phyloP scores from a whole-genome alignment of 106 monocot species.

The Acorus gramineus region DNA sequence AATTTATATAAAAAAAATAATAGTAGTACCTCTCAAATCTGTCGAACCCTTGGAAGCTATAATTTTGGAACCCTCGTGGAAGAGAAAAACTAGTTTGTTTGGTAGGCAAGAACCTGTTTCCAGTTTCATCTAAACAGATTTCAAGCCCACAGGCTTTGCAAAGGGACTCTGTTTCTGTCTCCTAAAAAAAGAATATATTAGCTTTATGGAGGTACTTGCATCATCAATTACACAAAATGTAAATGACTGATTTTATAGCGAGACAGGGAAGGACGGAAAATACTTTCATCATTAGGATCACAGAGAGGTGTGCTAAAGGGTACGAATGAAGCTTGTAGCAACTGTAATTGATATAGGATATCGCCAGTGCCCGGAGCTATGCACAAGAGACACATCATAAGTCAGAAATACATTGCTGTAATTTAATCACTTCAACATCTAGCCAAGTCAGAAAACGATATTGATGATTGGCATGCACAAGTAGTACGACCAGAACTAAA shows the following conservation, averaged over 20 bases:
- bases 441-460: too few relatives aligned
- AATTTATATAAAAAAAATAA: too few relatives aligned
- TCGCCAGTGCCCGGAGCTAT: constrained; percentile 52
- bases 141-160: constrained; percentile 66
- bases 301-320: constrained; percentile 50
- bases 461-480: too few relatives aligned
- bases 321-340: constrained; percentile 85
- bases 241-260: not conserved
- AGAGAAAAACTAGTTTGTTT: constrained; percentile 39
- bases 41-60: constrained; percentile 15
- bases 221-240: not conserved
- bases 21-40: constrained; percentile 22
- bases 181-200: constrained; percentile 20
- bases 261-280: not conserved
- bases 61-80: constrained; percentile 35
- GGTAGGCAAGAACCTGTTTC: constrained; percentile 42
- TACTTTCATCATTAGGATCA: constrained; percentile 73
- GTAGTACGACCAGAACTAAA: too few relatives aligned
- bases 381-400: too few relatives aligned
- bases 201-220: too few relatives aligned
- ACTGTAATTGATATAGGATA: constrained; percentile 56
- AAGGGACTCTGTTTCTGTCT: constrained; percentile 46
- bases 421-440: too few relatives aligned
- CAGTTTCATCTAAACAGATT: constrained; percentile 35
- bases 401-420: too few relatives aligned